Evolutionary conservation across 257 asterid species (phyloP).

Genomic region (Solanum piurae): DNA sequence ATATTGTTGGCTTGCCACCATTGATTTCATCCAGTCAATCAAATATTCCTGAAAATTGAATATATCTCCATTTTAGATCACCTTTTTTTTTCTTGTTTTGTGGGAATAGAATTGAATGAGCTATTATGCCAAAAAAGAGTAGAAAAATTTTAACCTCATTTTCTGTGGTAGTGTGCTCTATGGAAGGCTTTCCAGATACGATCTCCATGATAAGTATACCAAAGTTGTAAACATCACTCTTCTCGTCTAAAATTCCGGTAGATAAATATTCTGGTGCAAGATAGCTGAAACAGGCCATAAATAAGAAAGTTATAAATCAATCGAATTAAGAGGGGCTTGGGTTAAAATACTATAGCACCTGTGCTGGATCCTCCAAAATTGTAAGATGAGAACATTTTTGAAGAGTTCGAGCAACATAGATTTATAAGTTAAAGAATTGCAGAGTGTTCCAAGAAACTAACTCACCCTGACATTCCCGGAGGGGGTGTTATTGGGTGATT

Average conservation of each 20-base stretch:
- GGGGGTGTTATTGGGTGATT: conserved; percentile 7
- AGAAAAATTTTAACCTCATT: conserved; percentile 18
- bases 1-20: conserved; percentile 16
- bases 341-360: not conserved
- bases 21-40: conserved; percentile 39
- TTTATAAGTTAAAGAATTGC: not conserved
- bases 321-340: not conserved
- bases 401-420: not conserved
- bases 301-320: not conserved
- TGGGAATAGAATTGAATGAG: not conserved
- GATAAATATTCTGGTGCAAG: conserved; percentile 26
- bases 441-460: not conserved
- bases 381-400: not conserved
- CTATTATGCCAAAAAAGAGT: not conserved
- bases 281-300: conserved; percentile 16
- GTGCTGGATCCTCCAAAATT: not conserved
- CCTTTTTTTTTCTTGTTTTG: not conserved
- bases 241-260: conserved; percentile 7
- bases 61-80: not conserved
- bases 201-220: conserved; percentile 55
- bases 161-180: conserved; percentile 12
- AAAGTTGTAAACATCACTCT: conserved; percentile 46
- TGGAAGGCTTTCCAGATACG: conserved; percentile 36
- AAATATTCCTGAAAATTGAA: conserved; percentile 27
- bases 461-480: conserved; percentile 21